phyloP scores from a whole-genome alignment of 805 yeast species.

The Wickerhamiella shivajii region DNA sequence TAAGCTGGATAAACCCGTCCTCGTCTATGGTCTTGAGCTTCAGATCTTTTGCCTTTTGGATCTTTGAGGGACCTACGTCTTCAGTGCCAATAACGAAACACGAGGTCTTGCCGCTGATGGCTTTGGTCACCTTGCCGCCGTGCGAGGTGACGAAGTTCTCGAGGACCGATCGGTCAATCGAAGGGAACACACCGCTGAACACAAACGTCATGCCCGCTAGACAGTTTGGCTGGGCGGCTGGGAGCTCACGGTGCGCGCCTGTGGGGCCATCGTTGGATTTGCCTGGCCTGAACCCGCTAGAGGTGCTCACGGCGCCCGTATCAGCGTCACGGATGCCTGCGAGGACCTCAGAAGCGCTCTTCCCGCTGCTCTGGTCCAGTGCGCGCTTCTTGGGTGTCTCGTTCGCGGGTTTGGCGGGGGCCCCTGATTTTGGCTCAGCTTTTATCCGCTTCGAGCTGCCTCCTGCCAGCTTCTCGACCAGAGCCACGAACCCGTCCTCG shows the following conservation, averaged over 20 bases:
- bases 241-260: neutral
- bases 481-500: slow-evolving; percentile 82
- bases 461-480: no score
- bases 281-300: slow-evolving; percentile 37
- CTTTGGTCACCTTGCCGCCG: slow-evolving; percentile 77
- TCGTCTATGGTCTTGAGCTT: slow-evolving; percentile 73
- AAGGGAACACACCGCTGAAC: slow-evolving; percentile 81
- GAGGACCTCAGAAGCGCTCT: slow-evolving; percentile 26
- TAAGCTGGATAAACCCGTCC: slow-evolving; percentile 65
- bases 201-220: slow-evolving; percentile 80
- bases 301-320: slow-evolving; percentile 34
- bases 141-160: slow-evolving; percentile 66
- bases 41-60: slow-evolving; percentile 58
- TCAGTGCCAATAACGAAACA: slow-evolving; percentile 79
- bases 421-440: no score
- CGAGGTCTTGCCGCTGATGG: slow-evolving; percentile 73
- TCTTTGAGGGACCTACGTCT: slow-evolving; percentile 95
- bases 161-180: slow-evolving; percentile 58
- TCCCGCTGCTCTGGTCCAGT: no score
- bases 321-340: slow-evolving; percentile 61
- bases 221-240: slow-evolving; percentile 43
- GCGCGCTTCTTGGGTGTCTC: no score
- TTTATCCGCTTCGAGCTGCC: no score
- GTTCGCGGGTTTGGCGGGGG: no score
- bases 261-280: neutral